Percentiles rank a stretch among this genome's conserved stretches.
Evolutionary conservation across 1,284 basidiomycete genomes (phyloP).

Genomic region (Melanopsichium pennsylvanicum): DNA sequence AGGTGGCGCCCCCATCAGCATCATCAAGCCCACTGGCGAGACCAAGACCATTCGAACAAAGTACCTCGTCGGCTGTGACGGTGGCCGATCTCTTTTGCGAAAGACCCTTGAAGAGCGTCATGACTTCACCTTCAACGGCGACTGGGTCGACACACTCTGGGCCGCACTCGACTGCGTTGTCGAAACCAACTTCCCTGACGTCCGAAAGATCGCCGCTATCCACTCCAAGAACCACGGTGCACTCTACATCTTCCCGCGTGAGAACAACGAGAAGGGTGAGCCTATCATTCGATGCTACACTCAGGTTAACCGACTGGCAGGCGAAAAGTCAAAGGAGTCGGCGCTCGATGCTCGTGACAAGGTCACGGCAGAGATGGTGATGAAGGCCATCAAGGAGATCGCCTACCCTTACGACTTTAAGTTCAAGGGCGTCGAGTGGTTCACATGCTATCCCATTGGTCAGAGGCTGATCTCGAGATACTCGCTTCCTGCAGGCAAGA

Average conservation of each 20-base stretch:
- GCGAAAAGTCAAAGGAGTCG: conserved; percentile 54
- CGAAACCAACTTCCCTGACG: conserved; percentile 62
- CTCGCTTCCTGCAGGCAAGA: conserved; percentile 48
- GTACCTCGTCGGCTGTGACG: conserved; percentile 67
- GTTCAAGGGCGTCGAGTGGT: conserved; percentile 67
- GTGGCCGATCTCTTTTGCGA: conserved; percentile 64
- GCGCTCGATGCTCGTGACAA: conserved; percentile 57
- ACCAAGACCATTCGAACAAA: conserved; percentile 64
- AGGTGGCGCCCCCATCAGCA: conserved; percentile 51
- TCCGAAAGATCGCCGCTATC: conserved; percentile 63
- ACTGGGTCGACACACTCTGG: conserved; percentile 64
- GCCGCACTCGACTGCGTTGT: conserved; percentile 62
- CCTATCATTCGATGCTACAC: conserved; percentile 66
- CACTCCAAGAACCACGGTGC: conserved; percentile 62
- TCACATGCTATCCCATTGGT: conserved; percentile 66
- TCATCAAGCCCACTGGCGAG: conserved; percentile 58
- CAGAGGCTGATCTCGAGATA: conserved; percentile 55
- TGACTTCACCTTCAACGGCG: conserved; percentile 53
- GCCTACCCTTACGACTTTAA: conserved; percentile 67
- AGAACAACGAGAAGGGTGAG: conserved; percentile 64
- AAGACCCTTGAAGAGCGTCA: conserved; percentile 59
- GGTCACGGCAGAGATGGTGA: conserved; percentile 66
- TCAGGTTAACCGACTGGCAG: conserved; percentile 62
- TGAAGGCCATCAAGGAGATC: conserved; percentile 66
- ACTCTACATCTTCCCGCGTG: conserved; percentile 66